Evolutionary conservation across 192 early-diverging fungal species (phyloP).

Genomic region (Funneliformis mosseae): DNA sequence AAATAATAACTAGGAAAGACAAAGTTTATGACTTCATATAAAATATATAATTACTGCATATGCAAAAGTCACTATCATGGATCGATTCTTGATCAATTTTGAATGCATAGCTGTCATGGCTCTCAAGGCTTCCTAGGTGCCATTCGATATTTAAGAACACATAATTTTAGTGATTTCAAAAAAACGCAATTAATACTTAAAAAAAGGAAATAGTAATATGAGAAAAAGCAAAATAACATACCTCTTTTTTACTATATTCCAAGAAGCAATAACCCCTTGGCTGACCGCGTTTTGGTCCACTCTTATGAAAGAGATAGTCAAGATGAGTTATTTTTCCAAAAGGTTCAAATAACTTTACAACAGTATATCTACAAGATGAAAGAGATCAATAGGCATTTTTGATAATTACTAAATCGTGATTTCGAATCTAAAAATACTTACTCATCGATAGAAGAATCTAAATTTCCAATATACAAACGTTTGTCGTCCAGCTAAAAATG

Average conservation of each 20-base stretch:
- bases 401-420: not conserved
- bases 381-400: not conserved
- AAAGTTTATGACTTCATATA: not conserved
- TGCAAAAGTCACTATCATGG: conserved; percentile 64
- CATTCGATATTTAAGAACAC: conserved; percentile 11
- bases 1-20: not conserved
- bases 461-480: conserved; percentile 71
- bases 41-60: conserved; percentile 46
- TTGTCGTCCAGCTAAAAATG: conserved; percentile 42
- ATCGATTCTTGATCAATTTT: conserved; percentile 53
- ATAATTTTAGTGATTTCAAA: not conserved
- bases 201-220: not conserved
- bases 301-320: conserved; percentile 67
- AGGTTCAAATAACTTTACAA: conserved; percentile 69
- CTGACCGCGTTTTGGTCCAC: conserved; percentile 65
- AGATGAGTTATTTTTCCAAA: conserved; percentile 67
- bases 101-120: conserved; percentile 62
- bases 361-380: conserved; percentile 49
- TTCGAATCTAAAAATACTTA: conserved; percentile 36
- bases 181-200: not conserved
- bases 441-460: conserved; percentile 66
- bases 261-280: conserved; percentile 75
- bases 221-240: conserved; percentile 30
- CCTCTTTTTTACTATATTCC: conserved; percentile 56
- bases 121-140: conserved; percentile 48